A percentile compares a stretch with the other conserved stretches of the same genome.
Conservation (phyloP, 352 stramenopile genomes). For the Phytophthora sp. region DNA sequence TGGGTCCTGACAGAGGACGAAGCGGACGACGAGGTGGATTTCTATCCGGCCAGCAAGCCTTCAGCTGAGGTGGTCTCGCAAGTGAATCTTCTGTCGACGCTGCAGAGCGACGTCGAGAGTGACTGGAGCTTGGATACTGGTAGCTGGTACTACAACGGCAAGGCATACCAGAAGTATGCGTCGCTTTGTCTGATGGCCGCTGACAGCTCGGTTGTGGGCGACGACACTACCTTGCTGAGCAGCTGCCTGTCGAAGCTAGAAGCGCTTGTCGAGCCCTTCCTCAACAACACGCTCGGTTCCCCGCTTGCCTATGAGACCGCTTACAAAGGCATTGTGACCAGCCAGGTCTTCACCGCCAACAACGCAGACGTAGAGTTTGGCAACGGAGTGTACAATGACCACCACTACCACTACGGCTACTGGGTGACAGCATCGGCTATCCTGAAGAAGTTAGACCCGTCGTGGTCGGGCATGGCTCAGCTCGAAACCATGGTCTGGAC, state of each 20-base stretch:
- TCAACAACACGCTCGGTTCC: slow-evolving; percentile 58
- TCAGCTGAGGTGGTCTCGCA: slow-evolving; percentile 39
- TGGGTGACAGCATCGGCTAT: slow-evolving; percentile 77
- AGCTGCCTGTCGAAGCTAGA: slow-evolving; percentile 73
- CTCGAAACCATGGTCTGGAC: slow-evolving; percentile 76
- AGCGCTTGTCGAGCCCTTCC: slow-evolving; percentile 57
- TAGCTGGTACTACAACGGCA: slow-evolving; percentile 85
- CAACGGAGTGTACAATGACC: slow-evolving; percentile 85
- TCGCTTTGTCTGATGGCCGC: slow-evolving; percentile 77
- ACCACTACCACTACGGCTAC: slow-evolving; percentile 88
- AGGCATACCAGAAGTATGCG: slow-evolving; percentile 82
- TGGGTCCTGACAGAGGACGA: slow-evolving; percentile 68
- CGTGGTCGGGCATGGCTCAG: slow-evolving; percentile 54
- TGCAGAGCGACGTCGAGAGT: slow-evolving; percentile 61
- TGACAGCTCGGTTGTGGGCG: slow-evolving; percentile 52
- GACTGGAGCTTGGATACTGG: slow-evolving; percentile 53
- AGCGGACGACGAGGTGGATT: slow-evolving; percentile 55
- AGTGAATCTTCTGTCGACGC: slow-evolving; percentile 45
- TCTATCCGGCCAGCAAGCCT: slow-evolving; percentile 56
- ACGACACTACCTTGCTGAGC: slow-evolving; percentile 52
- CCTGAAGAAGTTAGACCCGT: slow-evolving; percentile 66
- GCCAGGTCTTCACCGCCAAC: slow-evolving; percentile 54
- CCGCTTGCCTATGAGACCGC: slow-evolving; percentile 77
- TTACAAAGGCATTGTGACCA: slow-evolving; percentile 72
- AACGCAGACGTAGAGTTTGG: slow-evolving; percentile 75